Evolutionary conservation across 768 basidiomycete species (phyloP), one percentile per base, ranked within the genome.

Genomic region (Panaeolus papilionaceus): DNA sequence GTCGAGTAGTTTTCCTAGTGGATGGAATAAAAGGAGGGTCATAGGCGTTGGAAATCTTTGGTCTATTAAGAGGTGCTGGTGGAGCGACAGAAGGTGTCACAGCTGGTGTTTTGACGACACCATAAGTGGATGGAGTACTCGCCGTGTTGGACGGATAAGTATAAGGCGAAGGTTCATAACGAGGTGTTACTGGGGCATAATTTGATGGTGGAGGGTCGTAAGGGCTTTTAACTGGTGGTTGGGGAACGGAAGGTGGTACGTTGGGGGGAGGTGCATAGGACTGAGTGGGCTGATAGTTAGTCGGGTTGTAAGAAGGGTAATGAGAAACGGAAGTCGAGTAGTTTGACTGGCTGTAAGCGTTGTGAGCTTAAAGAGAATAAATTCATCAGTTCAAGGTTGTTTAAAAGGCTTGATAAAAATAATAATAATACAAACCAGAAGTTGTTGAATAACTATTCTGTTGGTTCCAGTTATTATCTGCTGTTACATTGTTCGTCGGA

Each of bases 11-110:
- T 66, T 74, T 72, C 20, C 74, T 73, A 20, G 70, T 71, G 11
- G 70, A 72, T 44, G 88, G 82, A 44, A 86, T 86, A 67, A 93
- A 85, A 38, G 92, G 92, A 2, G 92, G 92, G 71, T 93, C 92
- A 71, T 92, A 93, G 1, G 92, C 92, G 70, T 92, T 91, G 14
- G 80, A 82, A 39, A 87, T 77, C 78, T 88, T 92, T 26, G 90
- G 89, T 62, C 91, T 84, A 67, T 80, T 87, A n/a, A 89, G 72
- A 37, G 83, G 75, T 38, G 65, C 58, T 33, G 70, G 69, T 18
- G 82, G 80, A 5, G 77, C 69, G 3, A 82, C 78, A 37, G 82
- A 73, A 23, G 82, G 72, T 47, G 77, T 72, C 33, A 78, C 75
- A 64, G 75, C 33, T 54, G 42, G 37, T 18, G 62, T 16, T 23